Percentiles rank a stretch among this genome's conserved stretches.
These are phyloP conservation scores for Smittium mucronatum DNA, from an alignment of 371 early-diverging fungal genomes.

Conservation along the genomic window DNA sequence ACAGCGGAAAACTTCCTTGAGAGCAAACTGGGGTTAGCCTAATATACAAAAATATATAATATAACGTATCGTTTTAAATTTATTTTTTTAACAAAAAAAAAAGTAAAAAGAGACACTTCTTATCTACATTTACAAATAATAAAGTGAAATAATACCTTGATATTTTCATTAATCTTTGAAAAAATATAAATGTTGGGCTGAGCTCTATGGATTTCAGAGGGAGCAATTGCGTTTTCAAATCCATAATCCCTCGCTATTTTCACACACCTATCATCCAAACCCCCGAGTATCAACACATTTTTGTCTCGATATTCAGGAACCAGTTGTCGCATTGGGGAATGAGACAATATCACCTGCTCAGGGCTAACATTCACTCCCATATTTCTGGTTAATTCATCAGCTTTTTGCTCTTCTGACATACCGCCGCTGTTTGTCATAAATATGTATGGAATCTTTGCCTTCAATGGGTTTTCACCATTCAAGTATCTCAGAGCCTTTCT, in stretches of 20 bases:
- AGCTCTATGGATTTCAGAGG: conserved; percentile 61
- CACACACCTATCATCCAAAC: conserved; percentile 42
- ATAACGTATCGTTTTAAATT: neutral
- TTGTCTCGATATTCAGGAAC: conserved; percentile 40
- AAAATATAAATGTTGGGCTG: conserved; percentile 61
- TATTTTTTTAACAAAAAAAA: no score
- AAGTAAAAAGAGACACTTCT: no score
- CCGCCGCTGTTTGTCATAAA: conserved; percentile 85
- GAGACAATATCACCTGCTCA: conserved; percentile 65
- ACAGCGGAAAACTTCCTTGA: conserved; percentile 50
- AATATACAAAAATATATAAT: neutral
- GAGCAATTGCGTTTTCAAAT: conserved; percentile 56
- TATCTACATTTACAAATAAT: no score
- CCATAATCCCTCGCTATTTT: conserved; percentile 60
- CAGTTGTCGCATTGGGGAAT: conserved; percentile 65
- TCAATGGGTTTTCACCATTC: conserved; percentile 41
- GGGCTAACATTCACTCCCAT: conserved; percentile 48
- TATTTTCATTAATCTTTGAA: conserved; percentile 18
- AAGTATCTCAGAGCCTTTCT: conserved; percentile 41
- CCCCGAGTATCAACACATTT: conserved; percentile 59
- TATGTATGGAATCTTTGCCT: conserved; percentile 52
- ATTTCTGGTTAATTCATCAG: conserved; percentile 46
- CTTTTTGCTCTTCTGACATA: conserved; percentile 57
- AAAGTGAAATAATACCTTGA: neutral
- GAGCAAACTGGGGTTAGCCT: conserved; percentile 15